phyloP scores from a whole-genome alignment of 2,329 filamentous ascomycete species.

The Penicillium thymicola region DNA sequence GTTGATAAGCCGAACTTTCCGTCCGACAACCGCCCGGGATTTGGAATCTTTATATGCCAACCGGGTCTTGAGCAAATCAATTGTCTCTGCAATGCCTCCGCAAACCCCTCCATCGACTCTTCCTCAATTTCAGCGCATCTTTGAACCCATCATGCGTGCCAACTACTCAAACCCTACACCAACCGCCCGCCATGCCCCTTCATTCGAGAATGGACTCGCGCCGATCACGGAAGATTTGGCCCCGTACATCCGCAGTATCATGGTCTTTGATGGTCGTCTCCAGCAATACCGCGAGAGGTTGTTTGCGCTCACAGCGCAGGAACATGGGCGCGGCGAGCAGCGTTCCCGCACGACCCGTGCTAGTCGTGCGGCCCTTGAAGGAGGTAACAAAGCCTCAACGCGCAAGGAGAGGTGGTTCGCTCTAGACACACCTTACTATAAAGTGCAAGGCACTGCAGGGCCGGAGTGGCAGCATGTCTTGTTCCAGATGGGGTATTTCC shows the following conservation, averaged over 20 bases:
- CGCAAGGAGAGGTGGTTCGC: conserved; percentile 72
- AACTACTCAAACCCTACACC: conserved; percentile 32
- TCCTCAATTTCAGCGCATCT: conserved; percentile 45
- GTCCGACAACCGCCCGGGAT: conserved; percentile 14
- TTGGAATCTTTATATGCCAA: conserved; percentile 25
- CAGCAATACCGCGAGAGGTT: conserved; percentile 64
- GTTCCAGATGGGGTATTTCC: conserved; percentile 33
- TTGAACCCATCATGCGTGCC: conserved; percentile 51
- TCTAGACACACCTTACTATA: conserved; percentile 55
- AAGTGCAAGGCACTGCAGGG: conserved; percentile 64
- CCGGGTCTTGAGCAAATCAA: conserved; percentile 31
- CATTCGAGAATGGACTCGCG: conserved; percentile 69
- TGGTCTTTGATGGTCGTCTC: conserved; percentile 69
- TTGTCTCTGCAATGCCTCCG: conserved; percentile 9
- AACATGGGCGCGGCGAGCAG: conserved; percentile 47
- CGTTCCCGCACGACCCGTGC: conserved; percentile 68
- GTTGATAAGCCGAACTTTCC: conserved; percentile 27
- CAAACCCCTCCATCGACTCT: conserved; percentile 29
- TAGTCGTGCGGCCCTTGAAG: conserved; percentile 73
- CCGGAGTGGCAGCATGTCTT: conserved; percentile 41
- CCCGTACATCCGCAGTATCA: conserved; percentile 84
- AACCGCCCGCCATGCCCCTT: conserved; percentile 53
- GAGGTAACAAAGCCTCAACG: conserved; percentile 63
- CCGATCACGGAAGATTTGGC: conserved; percentile 74
- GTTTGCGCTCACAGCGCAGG: conserved; percentile 59